A percentile compares a stretch with the other conserved stretches of the same genome.
Conservation (phyloP, 495 filamentous ascomycete genomes). For the Tuber melanosporum region DNA sequence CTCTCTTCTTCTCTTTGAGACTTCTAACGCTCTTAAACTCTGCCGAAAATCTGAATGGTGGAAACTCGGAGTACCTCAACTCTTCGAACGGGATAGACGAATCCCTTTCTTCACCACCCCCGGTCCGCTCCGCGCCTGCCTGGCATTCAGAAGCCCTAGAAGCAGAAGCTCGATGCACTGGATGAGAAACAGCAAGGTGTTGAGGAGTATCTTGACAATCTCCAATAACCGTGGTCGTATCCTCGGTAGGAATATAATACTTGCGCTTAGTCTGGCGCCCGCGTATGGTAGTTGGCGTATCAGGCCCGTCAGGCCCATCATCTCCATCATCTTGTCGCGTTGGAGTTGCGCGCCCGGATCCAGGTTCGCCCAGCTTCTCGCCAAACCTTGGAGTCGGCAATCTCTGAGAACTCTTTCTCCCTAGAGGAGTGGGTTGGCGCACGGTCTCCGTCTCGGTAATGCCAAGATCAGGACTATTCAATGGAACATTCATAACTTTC, state of each 20-base stretch:
- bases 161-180: conserved; percentile 24
- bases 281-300: conserved; percentile 41
- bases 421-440: conserved; percentile 18
- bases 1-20: conserved; percentile 56
- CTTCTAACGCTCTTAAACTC: conserved; percentile 54
- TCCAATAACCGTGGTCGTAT: conserved; percentile 56
- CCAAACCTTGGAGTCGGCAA: conserved; percentile 27
- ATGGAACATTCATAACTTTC: conserved; percentile 50
- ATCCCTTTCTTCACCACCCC: conserved; percentile 12
- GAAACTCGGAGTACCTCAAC: conserved; percentile 51
- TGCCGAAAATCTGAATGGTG: conserved; percentile 56
- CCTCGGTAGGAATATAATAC: conserved; percentile 54
- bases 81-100: conserved; percentile 24
- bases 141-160: conserved; percentile 12
- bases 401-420: conserved; percentile 22
- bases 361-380: conserved; percentile 32
- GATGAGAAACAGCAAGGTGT: conserved; percentile 35
- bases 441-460: conserved; percentile 40
- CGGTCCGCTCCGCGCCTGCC: conserved; percentile 1
- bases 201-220: conserved; percentile 43
- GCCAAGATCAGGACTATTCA: conserved; percentile 44
- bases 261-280: conserved; percentile 47
- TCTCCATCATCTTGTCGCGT: conserved; percentile 17
- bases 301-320: conserved; percentile 8
- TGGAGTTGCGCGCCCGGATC: conserved; percentile 29